Evolutionary conservation across 2,329 filamentous ascomycete species (phyloP), one percentile per base, ranked within the genome.

Genomic region (Venturia asperata): DNA sequence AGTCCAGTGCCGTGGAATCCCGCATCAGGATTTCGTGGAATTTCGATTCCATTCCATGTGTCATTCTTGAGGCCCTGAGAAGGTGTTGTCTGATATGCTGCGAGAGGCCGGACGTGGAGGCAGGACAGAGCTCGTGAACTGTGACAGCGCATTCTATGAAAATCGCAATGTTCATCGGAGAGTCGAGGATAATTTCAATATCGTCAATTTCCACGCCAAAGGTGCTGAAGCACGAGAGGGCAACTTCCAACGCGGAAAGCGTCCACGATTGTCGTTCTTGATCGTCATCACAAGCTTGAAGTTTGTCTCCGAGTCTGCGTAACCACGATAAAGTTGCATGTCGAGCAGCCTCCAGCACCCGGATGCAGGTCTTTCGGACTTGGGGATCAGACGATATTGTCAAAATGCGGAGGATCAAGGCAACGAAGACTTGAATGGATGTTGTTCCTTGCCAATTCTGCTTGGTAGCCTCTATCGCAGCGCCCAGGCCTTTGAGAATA

Each of bases 101-200:
- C 27, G 52, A 5, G 2, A 58, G 19, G 13, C 30, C 52, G 3
- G 52, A 34, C 0, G 3, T 58, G 10, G 6, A 34, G n/a, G 27
- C 27, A 9, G 52, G 52, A 37, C 15, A 58, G 21, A 58, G 24
- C 11, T 58, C 52, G 27, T 58, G 27, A 21, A 58, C 37, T 34
- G 52, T 58, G 52, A 58, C 30, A 5, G 52, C 52, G 52, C 52
- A 58, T 58, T 58, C 19, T 13, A 58, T 21, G 19, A 58, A 58
- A n/a, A 30, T 24, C 7, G 52, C 17, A 4, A 58, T 27, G 21
- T n/a, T 58, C 17, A 37, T 58, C 37, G 2, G 27, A 37, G 15
- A 34, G 4, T 17, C 19, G 13, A 58, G 27, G 5, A 58, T 21
- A 7, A n/a, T 17, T 37, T 21, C 15, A 11, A 58, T 58, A 24